Base-by-base conservation (phyloP, 345 rosid species). In the Brassica nigra region DNA sequence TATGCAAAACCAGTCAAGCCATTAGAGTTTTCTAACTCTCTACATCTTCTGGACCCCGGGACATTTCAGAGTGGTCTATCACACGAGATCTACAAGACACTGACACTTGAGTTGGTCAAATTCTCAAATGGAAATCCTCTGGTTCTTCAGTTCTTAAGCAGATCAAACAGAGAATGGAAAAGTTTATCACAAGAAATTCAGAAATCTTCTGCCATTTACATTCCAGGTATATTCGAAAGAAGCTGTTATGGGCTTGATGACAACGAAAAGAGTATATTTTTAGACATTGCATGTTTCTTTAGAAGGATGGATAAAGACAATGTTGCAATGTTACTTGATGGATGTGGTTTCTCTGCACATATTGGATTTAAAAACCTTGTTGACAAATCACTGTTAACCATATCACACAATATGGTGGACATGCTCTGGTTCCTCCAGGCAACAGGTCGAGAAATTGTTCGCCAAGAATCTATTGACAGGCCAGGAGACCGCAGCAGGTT, bases 241-340 rank as follows among this genome's bases (percentile, higher is more conserved):
- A 76, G 54, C n/a, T 85, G 71, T 65, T 72, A 58, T 78, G 88
- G 77, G 54, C 81, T 85, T 14, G 77, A 81, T 49, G 81, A 57
- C 6, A 70, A 82, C 4, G 84, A 77, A 61, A 85, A 8, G 55
- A 28, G 67, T 70, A 81, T 83, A 68, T 78, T 80, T 54, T 69
- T 85, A 31, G 86, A 85, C 74, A 71, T 83, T 75, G 81, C 83
- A n/a, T 85, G 84, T 74, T 83, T 85, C 75, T 80, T 77, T 57
- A 63, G 12, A 44, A 76, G 62, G 49, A 66, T 54, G 70, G 65
- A 80, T 18, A 80, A 62, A 37, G 79, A 76, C n/a, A 2, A 42
- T 3, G 74, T 61, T 4, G 70, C 72, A 73, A 68, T 66, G 74
- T 63, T 83, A 34, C 64, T 83, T 29, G 84, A 83, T 77, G 73